Evolutionary conservation across 352 stramenopile species (phyloP).

Genomic region (Peronosclerospora sorghi): DNA sequence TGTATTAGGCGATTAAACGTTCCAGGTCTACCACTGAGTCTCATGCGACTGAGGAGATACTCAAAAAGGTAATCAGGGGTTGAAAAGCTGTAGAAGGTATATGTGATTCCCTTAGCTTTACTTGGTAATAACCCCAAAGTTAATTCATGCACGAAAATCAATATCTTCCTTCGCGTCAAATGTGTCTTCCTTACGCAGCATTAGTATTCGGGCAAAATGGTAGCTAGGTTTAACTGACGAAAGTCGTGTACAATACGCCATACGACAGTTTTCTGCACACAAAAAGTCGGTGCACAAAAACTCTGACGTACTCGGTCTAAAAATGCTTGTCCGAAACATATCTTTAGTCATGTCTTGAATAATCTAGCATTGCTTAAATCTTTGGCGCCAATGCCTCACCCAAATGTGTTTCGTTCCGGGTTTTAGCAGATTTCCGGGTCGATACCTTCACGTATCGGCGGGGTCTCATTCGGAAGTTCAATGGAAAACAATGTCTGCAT

Average conservation of each 20-base stretch:
- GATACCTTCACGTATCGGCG: conserved; percentile 1
- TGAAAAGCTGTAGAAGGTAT: not conserved
- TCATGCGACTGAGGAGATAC: conserved; percentile 1
- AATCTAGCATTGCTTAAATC: not conserved
- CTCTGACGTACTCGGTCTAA: not conserved
- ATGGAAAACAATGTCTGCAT: not conserved
- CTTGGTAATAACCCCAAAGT: not conserved
- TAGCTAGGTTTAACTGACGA: not conserved
- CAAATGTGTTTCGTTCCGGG: not conserved
- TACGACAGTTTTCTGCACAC: conserved; percentile 1
- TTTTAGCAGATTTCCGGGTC: conserved; percentile 1
- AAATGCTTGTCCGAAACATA: not conserved
- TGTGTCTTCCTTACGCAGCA: too few relatives aligned
- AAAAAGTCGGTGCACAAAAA: not conserved
- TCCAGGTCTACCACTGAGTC: not conserved
- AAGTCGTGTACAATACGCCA: conserved; percentile 3
- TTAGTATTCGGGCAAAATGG: too few relatives aligned
- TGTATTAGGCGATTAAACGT: not conserved
- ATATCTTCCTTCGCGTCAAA: too few relatives aligned
- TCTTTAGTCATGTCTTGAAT: not conserved
- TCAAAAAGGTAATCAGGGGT: not conserved
- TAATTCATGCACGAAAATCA: too few relatives aligned
- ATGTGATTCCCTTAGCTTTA: not conserved
- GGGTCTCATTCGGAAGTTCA: not conserved
- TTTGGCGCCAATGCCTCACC: conserved; percentile 1